Base-by-base conservation (phyloP, 768 basidiomycete species). In the Mycena rosella region DNA sequence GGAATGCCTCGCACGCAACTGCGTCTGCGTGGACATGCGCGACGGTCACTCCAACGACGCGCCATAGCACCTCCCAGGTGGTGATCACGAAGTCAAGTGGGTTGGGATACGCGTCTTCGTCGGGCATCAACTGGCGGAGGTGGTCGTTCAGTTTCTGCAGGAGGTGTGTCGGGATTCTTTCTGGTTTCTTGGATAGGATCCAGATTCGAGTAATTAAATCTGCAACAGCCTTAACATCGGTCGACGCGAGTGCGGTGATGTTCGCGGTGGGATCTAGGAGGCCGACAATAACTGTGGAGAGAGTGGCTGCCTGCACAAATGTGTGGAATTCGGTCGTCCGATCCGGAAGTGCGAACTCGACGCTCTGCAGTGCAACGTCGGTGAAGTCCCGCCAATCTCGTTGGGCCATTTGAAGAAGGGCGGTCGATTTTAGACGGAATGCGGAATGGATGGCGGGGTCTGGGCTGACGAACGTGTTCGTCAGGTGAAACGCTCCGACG, bases 61-160 rank as follows among this genome's bases (percentile, higher is more conserved):
- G 83, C 90, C 90, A 90, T 49, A 90, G 75, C 0, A 86, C 87
- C 72, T 91, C 90, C 80, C 87, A 91, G 0, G 85, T 77, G 0
- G 89, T 89, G 48, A 90, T 82, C 60, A 91, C 80, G 62, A 82
- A 82, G 49, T 89, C 81, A 18, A 90, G 74, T 0, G 86, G 84
- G 42, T 84, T 80, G 1, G 78, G 76, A 56, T 78, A 80, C 5
- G 30, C 63, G 0, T 74, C 69, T 1, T 51, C 57, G 36, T 81
- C 75, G 1, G 84, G 81, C 26, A 89, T 66, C 67, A 89, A 84
- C 2, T 61, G 72, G 3, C 78, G 75, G 24, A 89, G 75, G 53
- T 77, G 77, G 3, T 49, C 7, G 52, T 82, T 81, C 7, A 88
- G 75, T 1, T 73, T 72, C 17, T 65, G 67, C 15, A 85, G 77